phyloP scores from a whole-genome alignment of 1,284 basidiomycete genomes.

The Dichomitus squalens region DNA sequence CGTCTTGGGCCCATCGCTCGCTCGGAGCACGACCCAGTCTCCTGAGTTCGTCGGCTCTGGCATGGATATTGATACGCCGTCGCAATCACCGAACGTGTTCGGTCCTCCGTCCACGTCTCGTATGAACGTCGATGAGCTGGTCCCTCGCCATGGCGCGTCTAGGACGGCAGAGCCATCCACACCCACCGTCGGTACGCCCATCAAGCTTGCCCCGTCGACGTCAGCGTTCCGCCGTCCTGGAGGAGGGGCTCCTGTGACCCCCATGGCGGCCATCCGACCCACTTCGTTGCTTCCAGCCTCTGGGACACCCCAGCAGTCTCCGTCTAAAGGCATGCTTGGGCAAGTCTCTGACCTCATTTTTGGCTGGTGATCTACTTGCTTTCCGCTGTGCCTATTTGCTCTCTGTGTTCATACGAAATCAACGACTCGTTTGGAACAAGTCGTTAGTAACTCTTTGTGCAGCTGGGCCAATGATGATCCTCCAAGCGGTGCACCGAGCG shows the following conservation, averaged over 20 bases:
- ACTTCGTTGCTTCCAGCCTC: background rate
- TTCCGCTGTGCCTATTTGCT: too few relatives aligned
- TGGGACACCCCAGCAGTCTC: constrained; percentile 32
- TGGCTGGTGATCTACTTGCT: constrained; percentile 60
- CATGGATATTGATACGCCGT: constrained; percentile 32
- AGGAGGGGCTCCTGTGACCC: constrained; percentile 27
- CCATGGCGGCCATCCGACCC: constrained; percentile 2
- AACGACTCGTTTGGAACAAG: too few relatives aligned
- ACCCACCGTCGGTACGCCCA: constrained; percentile 50
- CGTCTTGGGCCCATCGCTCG: constrained; percentile 46
- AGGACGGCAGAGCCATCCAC: constrained; percentile 21
- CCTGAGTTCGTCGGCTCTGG: constrained; percentile 19
- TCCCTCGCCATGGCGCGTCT: constrained; percentile 23
- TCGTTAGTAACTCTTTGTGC: too few relatives aligned
- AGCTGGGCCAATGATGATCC: too few relatives aligned
- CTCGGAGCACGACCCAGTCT: constrained; percentile 27
- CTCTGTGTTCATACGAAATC: background rate
- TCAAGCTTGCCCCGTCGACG: constrained; percentile 67
- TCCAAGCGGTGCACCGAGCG: too few relatives aligned
- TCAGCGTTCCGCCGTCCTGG: constrained; percentile 61
- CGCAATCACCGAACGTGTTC: constrained; percentile 24
- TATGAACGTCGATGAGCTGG: constrained; percentile 26
- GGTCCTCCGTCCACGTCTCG: constrained; percentile 16
- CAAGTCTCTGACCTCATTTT: constrained; percentile 79
- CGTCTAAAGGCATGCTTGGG: constrained; percentile 63